These are phyloP conservation scores for Bacterosira constricta DNA, from an alignment of 108 stramenopile genomes.

Conservation along the genomic window DNA sequence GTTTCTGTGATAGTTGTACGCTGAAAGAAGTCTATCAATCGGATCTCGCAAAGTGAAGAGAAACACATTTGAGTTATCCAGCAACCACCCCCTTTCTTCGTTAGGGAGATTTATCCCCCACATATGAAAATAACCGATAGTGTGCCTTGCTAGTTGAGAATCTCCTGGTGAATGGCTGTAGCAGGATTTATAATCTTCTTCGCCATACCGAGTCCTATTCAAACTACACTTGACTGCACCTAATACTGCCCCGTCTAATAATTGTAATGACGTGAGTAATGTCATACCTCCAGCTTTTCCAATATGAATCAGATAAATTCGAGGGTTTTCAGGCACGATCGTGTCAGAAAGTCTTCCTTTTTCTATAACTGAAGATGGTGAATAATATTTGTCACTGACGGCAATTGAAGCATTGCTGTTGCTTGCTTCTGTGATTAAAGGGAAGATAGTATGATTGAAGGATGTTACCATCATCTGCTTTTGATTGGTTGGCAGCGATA, in stretches of 20 bases:
- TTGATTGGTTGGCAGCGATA: no score
- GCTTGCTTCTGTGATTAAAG: no score
- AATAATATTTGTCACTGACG: no score
- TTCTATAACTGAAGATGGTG: no score
- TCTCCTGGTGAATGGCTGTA: background rate
- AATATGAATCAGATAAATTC: constrained; percentile 4
- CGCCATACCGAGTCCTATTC: background rate
- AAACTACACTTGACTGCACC: background rate
- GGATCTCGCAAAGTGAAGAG: constrained; percentile 5
- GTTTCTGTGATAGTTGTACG: constrained; percentile 9
- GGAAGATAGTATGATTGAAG: no score
- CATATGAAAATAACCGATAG: background rate
- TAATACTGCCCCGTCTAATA: background rate
- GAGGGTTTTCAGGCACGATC: constrained; percentile 8
- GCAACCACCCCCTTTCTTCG: background rate
- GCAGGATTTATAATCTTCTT: background rate
- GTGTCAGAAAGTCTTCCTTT: no score
- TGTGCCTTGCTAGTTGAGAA: background rate
- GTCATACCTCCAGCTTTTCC: constrained; percentile 4
- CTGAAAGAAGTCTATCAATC: background rate
- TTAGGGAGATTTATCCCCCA: background rate
- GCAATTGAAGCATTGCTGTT: no score
- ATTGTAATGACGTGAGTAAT: background rate
- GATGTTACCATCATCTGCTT: no score
- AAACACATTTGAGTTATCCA: constrained; percentile 11